Evolutionary conservation across 2,329 filamentous ascomycete species (phyloP), one percentile per base, ranked within the genome.

Genomic region (Venturia pyrina): DNA sequence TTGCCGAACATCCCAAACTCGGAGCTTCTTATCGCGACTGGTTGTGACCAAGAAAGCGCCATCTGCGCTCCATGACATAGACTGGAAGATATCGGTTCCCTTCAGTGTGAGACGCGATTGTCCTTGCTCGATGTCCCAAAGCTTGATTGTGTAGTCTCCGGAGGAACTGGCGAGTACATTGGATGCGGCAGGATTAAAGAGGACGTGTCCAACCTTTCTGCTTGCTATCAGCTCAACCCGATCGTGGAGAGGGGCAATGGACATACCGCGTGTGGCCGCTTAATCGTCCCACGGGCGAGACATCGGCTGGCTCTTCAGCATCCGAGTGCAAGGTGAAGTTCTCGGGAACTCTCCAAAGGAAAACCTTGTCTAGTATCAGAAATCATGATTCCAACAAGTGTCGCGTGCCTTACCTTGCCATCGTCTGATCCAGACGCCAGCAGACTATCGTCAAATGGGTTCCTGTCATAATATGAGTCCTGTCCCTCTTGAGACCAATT

Each of bases 1-100:
- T 81, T 97, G 93, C 74, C 95, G 89, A 67, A 93, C 91, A 82
- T 99, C 95, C 95, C 95, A 99, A 69, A 98, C 88, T 68, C 95
- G 89, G 69, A 99, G 84, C 82, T 96, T 97, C 88, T 99, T 99
- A 85, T 99, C 95, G 73, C 95, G 87, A 68, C 92, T 96, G 10
- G 95, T 98, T 8, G 95, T 98, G 62, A 90, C 93, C 67, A 99
- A 80, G 75, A 95, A 83, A 66, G 87, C 87, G 67, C 95, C 95
- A 71, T 90, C 89, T 69, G 92, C 91, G 78, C 90, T 97, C 93
- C 93, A 99, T 40, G 93, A 96, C 72, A 98, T 82, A 68, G 91
- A 96, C 78, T 98, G 95, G 48, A 98, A 90, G 70, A 97, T 93
- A 73, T 99, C 95, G 69, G 85, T 86, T 77, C 97, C 89, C 78